Percentiles rank a stretch among this genome's conserved stretches.
These are phyloP conservation scores for Tetratostichococcus sp. DNA, from an alignment of 139 green algal species.

Conservation along the genomic window DNA sequence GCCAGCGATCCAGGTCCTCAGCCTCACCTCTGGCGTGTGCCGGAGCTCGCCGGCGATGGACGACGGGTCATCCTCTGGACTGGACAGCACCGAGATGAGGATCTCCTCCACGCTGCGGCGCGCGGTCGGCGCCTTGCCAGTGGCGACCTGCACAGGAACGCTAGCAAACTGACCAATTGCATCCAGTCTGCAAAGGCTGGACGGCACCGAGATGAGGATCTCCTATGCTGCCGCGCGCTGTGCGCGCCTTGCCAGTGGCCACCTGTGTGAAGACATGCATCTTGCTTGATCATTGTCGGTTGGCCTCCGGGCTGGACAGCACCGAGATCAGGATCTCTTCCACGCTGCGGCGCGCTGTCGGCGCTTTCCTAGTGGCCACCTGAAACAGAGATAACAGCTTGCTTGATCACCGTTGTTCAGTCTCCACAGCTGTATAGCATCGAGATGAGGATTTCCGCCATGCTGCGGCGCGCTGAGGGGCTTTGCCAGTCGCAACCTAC, in stretches of 20 bases:
- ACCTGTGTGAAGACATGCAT: too few relatives aligned
- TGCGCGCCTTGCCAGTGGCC: slow-evolving; percentile 4
- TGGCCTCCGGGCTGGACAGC: background rate
- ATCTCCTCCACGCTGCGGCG: background rate
- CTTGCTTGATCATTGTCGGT: too few relatives aligned
- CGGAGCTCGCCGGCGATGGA: background rate
- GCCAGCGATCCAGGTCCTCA: too few relatives aligned
- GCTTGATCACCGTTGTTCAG: too few relatives aligned
- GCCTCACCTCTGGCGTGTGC: background rate
- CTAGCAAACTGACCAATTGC: too few relatives aligned
- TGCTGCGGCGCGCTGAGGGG: background rate
- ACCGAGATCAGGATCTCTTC: background rate
- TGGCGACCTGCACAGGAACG: too few relatives aligned
- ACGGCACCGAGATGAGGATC: background rate
- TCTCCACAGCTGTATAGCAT: too few relatives aligned
- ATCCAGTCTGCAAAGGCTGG: too few relatives aligned
- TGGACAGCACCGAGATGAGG: background rate
- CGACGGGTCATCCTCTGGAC: background rate
- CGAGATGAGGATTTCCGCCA: too few relatives aligned
- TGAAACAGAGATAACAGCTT: too few relatives aligned
- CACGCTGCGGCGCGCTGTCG: background rate
- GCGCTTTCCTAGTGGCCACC: slow-evolving; percentile 1
- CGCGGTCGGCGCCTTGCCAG: slow-evolving; percentile 8
- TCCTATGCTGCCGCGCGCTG: background rate
- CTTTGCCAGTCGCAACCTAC: too few relatives aligned